Conservation (phyloP, 1,284 basidiomycete species). For the Ustilago esculenta region DNA sequence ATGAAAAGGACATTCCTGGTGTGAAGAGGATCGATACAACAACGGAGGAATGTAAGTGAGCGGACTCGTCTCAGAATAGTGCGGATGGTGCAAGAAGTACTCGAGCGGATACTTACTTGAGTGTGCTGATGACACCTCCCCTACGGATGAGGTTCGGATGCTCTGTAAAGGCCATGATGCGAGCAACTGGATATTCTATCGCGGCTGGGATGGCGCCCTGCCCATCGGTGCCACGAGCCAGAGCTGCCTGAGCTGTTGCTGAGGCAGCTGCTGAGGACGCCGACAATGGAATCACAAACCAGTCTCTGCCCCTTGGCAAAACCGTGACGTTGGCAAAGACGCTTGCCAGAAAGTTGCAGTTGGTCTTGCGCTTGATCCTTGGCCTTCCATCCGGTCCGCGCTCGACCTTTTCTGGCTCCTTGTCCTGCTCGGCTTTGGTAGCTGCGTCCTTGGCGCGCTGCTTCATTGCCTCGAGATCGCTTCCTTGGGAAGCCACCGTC, state of each 20-base stretch:
- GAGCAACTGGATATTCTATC: constrained; percentile 61
- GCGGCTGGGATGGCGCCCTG: constrained; percentile 32
- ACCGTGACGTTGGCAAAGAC: constrained; percentile 66
- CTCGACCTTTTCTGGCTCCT: constrained; percentile 45
- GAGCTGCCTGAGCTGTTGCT: constrained; percentile 47
- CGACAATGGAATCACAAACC: constrained; percentile 58
- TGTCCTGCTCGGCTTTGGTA: constrained; percentile 28
- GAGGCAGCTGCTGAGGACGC: constrained; percentile 46
- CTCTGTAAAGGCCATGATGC: constrained; percentile 65
- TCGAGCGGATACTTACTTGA: no score
- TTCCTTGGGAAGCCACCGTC: constrained; percentile 50
- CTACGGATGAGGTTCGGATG: constrained; percentile 65
- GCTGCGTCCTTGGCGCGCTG: constrained; percentile 50
- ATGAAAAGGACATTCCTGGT: constrained; percentile 60
- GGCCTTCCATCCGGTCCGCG: constrained; percentile 49
- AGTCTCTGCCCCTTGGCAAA: constrained; percentile 61
- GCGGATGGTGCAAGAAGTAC: no score
- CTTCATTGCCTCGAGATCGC: constrained; percentile 61
- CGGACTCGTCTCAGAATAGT: no score
- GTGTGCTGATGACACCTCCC: constrained; percentile 63
- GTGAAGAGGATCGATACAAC: no score
- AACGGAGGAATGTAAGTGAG: no score
- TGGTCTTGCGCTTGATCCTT: constrained; percentile 60
- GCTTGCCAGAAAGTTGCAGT: constrained; percentile 66
- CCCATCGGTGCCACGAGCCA: constrained; percentile 28